phyloP scores from a whole-genome alignment of 257 asterid species.

The Echites panduratus region DNA sequence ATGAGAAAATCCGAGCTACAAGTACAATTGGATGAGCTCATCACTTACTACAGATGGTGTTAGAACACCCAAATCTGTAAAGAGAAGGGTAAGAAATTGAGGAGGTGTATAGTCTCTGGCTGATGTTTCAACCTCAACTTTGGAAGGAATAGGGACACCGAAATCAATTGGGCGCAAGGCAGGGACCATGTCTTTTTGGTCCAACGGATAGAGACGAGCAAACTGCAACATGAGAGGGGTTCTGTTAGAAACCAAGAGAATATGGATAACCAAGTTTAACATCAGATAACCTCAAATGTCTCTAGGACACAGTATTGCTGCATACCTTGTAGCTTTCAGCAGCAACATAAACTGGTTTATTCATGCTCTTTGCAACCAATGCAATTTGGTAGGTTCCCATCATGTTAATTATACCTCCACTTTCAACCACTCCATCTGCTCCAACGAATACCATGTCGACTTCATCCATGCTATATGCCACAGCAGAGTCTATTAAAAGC shows the following conservation, averaged over 20 bases:
- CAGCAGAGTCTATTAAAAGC: conserved; percentile 93
- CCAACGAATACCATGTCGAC: conserved; percentile 95
- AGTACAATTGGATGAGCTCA: conserved; percentile 80
- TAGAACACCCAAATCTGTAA: conserved; percentile 84
- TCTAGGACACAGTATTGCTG: no score
- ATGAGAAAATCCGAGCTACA: conserved; percentile 12
- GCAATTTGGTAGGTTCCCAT: conserved; percentile 98
- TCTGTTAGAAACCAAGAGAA: not conserved
- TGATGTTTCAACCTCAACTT: conserved; percentile 92
- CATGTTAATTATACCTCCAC: conserved; percentile 95
- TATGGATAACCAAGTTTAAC: not conserved
- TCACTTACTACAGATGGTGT: conserved; percentile 93
- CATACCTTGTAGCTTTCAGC: conserved; percentile 94
- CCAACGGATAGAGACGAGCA: conserved; percentile 86
- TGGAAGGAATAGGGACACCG: conserved; percentile 88
- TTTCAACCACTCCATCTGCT: conserved; percentile 94
- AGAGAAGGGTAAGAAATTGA: conserved; percentile 70
- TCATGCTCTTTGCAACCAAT: conserved; percentile 92
- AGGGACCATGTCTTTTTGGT: conserved; percentile 91
- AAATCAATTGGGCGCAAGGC: conserved; percentile 83
- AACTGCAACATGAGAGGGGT: conserved; percentile 41
- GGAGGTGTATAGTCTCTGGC: conserved; percentile 96
- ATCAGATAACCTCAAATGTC: not conserved
- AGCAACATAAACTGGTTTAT: conserved; percentile 87
- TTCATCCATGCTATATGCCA: conserved; percentile 92